Evolutionary conservation across 2,329 filamentous ascomycete species (phyloP).

Genomic region (Lithohypha guttulata): DNA sequence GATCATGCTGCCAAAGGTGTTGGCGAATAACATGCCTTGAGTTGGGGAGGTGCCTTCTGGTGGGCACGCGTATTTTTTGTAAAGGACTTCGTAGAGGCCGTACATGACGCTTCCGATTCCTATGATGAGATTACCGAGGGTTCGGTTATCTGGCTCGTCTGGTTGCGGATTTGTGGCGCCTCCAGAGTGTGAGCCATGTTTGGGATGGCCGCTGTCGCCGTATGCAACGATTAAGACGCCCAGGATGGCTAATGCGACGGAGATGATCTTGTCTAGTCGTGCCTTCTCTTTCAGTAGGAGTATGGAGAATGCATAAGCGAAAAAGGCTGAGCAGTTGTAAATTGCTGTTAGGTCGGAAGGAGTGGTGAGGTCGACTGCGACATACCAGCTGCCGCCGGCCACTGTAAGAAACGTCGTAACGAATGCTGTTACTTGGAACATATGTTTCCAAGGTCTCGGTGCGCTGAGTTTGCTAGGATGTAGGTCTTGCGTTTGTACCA

Average conservation of each 20-base stretch:
- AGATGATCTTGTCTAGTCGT: slow-evolving; percentile 71
- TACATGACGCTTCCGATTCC: slow-evolving; percentile 85
- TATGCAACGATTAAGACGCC: slow-evolving; percentile 95
- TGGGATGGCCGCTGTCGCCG: slow-evolving; percentile 55
- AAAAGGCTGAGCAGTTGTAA: slow-evolving; percentile 98
- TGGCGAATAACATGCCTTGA: slow-evolving; percentile 94
- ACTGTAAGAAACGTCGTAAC: slow-evolving; percentile 80
- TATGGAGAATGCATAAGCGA: slow-evolving; percentile 94
- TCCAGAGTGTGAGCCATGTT: slow-evolving; percentile 45
- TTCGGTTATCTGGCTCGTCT: slow-evolving; percentile 32
- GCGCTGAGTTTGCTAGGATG: slow-evolving; percentile 42
- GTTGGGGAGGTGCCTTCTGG: slow-evolving; percentile 74
- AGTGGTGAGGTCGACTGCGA: slow-evolving; percentile 86
- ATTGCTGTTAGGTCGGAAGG: slow-evolving; percentile 92
- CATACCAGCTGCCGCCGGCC: slow-evolving; percentile 88
- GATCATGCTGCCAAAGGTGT: slow-evolving; percentile 79
- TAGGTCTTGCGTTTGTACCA: slow-evolving; percentile 73
- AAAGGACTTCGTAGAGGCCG: slow-evolving; percentile 92
- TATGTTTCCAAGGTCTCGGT: slow-evolving; percentile 53
- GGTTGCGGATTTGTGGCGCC: slow-evolving; percentile 40
- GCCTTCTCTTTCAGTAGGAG: slow-evolving; percentile 78
- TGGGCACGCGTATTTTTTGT: slow-evolving; percentile 87
- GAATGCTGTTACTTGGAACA: slow-evolving; percentile 66
- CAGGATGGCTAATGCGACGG: slow-evolving; percentile 74
- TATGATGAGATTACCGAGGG: slow-evolving; percentile 82